phyloP scores from a whole-genome alignment of 306 rosid genomes.

The Neltuma alba region DNA sequence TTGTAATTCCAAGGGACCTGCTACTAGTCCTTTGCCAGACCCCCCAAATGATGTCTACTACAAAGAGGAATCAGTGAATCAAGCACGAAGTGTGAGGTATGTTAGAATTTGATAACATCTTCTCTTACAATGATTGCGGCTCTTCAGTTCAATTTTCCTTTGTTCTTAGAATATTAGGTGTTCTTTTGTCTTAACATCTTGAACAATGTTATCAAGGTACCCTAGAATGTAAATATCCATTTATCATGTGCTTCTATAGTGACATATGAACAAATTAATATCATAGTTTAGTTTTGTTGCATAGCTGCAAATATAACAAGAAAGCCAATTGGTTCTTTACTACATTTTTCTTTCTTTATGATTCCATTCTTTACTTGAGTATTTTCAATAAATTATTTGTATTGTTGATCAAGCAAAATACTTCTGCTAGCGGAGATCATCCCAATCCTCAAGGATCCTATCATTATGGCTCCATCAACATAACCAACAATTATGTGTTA shows the following conservation, averaged over 20 bases:
- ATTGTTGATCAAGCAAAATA: too few relatives aligned
- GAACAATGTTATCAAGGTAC: too few relatives aligned
- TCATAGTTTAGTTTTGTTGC: background rate
- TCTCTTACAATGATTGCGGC: slow-evolving; percentile 6
- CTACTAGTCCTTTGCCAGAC: slow-evolving; percentile 74
- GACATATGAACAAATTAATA: background rate
- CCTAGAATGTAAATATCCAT: too few relatives aligned
- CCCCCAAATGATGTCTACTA: slow-evolving; percentile 70
- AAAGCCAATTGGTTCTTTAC: too few relatives aligned
- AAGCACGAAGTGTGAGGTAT: slow-evolving; percentile 80
- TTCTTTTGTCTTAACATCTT: too few relatives aligned
- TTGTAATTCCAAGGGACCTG: slow-evolving; percentile 78
- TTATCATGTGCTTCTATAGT: background rate
- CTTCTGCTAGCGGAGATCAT: too few relatives aligned
- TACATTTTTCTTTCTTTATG: too few relatives aligned
- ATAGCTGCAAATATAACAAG: background rate
- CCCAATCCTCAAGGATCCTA: too few relatives aligned
- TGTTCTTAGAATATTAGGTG: background rate
- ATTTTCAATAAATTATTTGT: too few relatives aligned
- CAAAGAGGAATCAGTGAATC: slow-evolving; percentile 85
- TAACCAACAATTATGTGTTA: too few relatives aligned
- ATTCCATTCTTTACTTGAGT: too few relatives aligned
- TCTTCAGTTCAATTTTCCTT: background rate
- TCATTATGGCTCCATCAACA: too few relatives aligned
- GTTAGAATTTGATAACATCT: slow-evolving; percentile 26